A percentile compares a stretch with the other conserved stretches of the same genome.
These are phyloP conservation scores for Albatrellus ellisii DNA, from an alignment of 768 basidiomycete genomes.

Conservation along the genomic window DNA sequence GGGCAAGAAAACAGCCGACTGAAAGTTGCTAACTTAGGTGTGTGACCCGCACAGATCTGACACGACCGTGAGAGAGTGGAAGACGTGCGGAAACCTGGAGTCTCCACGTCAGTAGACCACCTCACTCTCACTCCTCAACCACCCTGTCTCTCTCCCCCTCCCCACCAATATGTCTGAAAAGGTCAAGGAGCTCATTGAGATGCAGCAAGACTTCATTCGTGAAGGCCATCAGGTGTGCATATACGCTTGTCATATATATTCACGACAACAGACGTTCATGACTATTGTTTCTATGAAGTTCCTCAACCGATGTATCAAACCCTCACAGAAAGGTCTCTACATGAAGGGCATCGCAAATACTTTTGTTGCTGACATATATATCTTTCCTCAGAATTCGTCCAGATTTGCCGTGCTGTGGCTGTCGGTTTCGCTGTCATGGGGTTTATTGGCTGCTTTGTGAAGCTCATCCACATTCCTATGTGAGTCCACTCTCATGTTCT, in stretches of 20 bases:
- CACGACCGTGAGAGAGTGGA: neutral
- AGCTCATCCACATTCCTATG: slow-evolving; percentile 98
- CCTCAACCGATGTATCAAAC: slow-evolving; percentile 94
- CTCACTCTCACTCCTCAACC: slow-evolving; percentile 5
- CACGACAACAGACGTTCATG: slow-evolving; percentile 4
- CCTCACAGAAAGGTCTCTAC: slow-evolving; percentile 76
- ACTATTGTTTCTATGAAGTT: slow-evolving; percentile 42
- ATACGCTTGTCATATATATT: neutral
- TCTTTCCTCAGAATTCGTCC: slow-evolving; percentile 61
- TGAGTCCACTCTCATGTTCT: slow-evolving; percentile 29
- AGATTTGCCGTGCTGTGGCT: slow-evolving; percentile 93
- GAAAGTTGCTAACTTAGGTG: no score
- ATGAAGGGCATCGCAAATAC: neutral
- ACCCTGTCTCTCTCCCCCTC: slow-evolving; percentile 11
- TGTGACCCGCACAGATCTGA: neutral
- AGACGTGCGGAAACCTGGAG: neutral
- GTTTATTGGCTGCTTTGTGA: slow-evolving; percentile 98
- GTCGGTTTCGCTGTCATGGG: slow-evolving; percentile 99
- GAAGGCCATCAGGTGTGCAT: slow-evolving; percentile 82
- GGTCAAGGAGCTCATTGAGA: slow-evolving; percentile 78
- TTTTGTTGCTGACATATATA: neutral
- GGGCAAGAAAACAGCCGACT: no score
- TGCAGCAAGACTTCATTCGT: slow-evolving; percentile 83
- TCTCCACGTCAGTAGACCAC: neutral
- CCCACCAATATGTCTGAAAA: slow-evolving; percentile 66